Evolutionary conservation across 257 asterid genomes (phyloP).

Genomic region (Nicotiana benthamiana): DNA sequence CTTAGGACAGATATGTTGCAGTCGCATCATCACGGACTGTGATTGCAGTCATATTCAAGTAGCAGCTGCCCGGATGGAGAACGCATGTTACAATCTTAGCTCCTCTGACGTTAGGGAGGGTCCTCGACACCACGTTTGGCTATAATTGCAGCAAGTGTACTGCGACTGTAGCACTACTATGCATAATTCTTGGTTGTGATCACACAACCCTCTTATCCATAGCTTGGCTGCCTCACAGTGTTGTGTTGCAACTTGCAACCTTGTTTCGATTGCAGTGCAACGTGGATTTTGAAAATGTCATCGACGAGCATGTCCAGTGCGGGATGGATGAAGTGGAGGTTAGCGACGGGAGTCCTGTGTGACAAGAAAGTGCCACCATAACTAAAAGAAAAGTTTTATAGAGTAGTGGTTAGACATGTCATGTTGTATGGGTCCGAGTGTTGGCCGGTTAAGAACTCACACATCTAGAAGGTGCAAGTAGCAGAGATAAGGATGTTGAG

Average conservation of each 20-base stretch:
- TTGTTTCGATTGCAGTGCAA: background rate
- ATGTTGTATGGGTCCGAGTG: too few species aligned
- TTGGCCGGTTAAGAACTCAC: too few species aligned
- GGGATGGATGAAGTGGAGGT: too few species aligned
- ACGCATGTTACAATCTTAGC: background rate
- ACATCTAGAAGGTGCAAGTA: too few species aligned
- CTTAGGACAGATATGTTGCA: background rate
- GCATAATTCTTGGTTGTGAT: background rate
- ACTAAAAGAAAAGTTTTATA: too few species aligned
- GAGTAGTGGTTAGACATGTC: too few species aligned
- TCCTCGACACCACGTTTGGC: background rate
- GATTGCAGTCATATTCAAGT: background rate
- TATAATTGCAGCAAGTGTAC: background rate
- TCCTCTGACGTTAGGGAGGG: background rate
- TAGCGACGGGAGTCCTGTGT: too few species aligned
- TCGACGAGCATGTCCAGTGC: too few species aligned
- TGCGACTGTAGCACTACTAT: background rate
- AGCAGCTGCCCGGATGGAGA: background rate
- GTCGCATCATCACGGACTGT: background rate
- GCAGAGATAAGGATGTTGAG: too few species aligned
- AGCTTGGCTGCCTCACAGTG: background rate
- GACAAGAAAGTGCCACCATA: too few species aligned
- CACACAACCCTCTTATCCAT: background rate
- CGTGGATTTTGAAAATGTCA: background rate
- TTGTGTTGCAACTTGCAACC: background rate